These are phyloP conservation scores for Metarhizium album DNA, from an alignment of 2,329 filamentous ascomycete genomes.

Conservation along the genomic window DNA sequence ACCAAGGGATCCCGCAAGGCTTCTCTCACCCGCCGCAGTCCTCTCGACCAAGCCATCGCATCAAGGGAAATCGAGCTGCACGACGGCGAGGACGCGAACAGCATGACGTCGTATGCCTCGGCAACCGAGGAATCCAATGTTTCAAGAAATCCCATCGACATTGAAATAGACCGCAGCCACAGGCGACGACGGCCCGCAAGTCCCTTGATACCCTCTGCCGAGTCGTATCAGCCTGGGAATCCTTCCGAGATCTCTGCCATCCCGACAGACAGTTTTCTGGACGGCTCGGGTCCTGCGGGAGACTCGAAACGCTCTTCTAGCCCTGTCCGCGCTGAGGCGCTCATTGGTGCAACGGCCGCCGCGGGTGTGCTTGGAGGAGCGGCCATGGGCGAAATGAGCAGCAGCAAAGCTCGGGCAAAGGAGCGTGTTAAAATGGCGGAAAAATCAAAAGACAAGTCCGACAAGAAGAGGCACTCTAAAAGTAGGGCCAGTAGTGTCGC, in stretches of 20 bases:
- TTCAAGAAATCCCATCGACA: constrained; percentile 68
- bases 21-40: constrained; percentile 42
- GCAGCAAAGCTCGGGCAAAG: constrained; percentile 33
- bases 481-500: constrained; percentile 37
- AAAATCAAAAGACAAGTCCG: constrained; percentile 35
- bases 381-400: constrained; percentile 30
- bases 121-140: constrained; percentile 71
- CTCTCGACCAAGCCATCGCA: constrained; percentile 32
- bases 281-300: constrained; percentile 40
- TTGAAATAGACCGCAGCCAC: constrained; percentile 64
- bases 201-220: constrained; percentile 50
- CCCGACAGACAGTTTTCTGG: constrained; percentile 49
- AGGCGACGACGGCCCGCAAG: constrained; percentile 54
- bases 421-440: constrained; percentile 31
- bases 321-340: constrained; percentile 27
- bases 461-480: constrained; percentile 37
- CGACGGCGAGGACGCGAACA: constrained; percentile 51
- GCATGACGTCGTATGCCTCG: constrained; percentile 65
- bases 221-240: constrained; percentile 52
- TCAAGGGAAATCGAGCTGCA: constrained; percentile 32
- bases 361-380: constrained; percentile 26
- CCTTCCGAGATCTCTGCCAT: constrained; percentile 80
- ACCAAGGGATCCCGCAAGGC: constrained; percentile 62
- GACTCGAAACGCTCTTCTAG: constrained; percentile 31
- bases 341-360: constrained; percentile 25